Evolutionary conservation across 2,329 filamentous ascomycete genomes (phyloP), one percentile per base, ranked within the genome.

Genomic region (Colletotrichum sp.): DNA sequence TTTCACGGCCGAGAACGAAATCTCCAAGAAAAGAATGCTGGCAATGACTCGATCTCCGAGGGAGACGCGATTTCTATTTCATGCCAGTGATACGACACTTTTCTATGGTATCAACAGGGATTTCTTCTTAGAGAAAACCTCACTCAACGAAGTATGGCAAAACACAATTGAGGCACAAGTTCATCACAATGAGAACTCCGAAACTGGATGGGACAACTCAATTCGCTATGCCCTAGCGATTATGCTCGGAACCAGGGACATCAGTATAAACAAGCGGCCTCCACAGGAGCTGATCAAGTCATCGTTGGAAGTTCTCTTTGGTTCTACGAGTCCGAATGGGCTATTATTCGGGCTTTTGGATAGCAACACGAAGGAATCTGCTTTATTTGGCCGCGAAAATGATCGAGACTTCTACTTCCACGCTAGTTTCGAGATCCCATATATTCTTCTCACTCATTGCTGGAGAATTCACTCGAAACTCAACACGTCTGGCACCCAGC

Each of bases 401-500:
- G 62, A 65, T 2, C 30, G 62, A 3, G 62, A 65, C 3, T 65
- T 65, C 22, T 13, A 65, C 34, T 65, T 65, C 5, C 62, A 39
- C 34, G 34, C 62, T 5, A 65, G 0, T 4, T 65, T 65, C 62
- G 62, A 65, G 3, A 65, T 65, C 0, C 30, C 62, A 0, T 65
- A 1, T 2, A 65, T 65, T 16, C 32, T 65, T 4, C 0, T 65
- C 0, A 65, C 62, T 27, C 62, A 65, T 32, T 36, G 62, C 22
- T 39, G 30, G 62, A 39, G 5, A 6, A 65, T 65, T 0, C 3
- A 65, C n/a, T 19, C 27, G 0, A 29, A 29, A 2, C 25, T 59
- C 7, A 59, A 59, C 13, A 4, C 0, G 0, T 49, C n/a, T 22
- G 44, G 1, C 25, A 59, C 3, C 0, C 27, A 0, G 52, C 22